Conservation (phyloP, 116 monocot genomes). For the Papilionanthe hybrid region DNA sequence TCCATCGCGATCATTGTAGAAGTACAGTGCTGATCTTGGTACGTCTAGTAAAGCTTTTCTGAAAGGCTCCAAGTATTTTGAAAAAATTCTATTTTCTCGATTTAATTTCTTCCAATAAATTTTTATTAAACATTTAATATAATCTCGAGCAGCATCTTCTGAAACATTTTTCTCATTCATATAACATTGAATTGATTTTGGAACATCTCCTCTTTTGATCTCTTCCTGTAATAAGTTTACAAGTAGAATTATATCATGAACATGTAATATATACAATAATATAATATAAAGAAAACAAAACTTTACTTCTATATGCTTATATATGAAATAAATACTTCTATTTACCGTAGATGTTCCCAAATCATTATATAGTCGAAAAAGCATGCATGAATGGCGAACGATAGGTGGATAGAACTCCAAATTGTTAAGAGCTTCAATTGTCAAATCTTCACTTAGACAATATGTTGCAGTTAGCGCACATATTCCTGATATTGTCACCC, state of each 20-base stretch:
- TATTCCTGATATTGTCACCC: too few relatives aligned
- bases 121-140: constrained; percentile 14
- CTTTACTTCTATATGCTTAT: neutral
- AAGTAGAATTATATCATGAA: neutral
- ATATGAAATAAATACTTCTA: neutral
- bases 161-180: neutral
- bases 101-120: constrained; percentile 25
- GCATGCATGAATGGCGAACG: too few relatives aligned
- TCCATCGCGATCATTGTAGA: constrained; percentile 37
- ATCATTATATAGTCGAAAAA: too few relatives aligned
- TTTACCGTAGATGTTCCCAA: neutral
- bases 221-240: neutral
- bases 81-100: neutral
- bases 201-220: neutral
- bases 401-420: too few relatives aligned
- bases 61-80: constrained; percentile 9
- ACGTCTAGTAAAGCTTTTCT: neutral
- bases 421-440: too few relatives aligned
- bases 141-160: neutral
- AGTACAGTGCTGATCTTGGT: constrained; percentile 16
- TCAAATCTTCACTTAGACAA: too few relatives aligned
- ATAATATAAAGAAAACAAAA: too few relatives aligned
- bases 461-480: too few relatives aligned
- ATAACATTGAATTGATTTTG: constrained; percentile 2
- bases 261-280: too few relatives aligned